Percentiles rank a stretch among this genome's conserved stretches.
Evolutionary conservation across 352 stramenopile genomes (phyloP).

Genomic region (Hyphochytrium catenoides): DNA sequence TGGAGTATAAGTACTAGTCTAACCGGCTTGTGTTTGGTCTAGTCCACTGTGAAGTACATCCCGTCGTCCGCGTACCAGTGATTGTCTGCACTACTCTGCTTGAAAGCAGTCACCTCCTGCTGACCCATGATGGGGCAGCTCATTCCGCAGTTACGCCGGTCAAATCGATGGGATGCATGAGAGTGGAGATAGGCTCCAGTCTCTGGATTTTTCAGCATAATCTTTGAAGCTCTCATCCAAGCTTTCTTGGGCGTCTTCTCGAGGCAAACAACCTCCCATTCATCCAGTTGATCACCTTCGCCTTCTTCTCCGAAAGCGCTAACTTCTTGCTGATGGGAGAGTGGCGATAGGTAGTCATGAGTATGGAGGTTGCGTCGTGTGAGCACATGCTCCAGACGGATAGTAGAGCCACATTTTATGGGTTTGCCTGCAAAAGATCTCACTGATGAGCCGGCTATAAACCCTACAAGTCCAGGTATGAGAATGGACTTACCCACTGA

Average conservation of each 20-base stretch:
- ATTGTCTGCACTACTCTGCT: conserved; percentile 20
- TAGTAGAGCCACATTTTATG: conserved; percentile 26
- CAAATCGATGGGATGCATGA: conserved; percentile 21
- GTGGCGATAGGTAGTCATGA: conserved; percentile 32
- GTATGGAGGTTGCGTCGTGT: conserved; percentile 52
- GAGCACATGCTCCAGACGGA: conserved; percentile 41
- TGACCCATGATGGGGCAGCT: conserved; percentile 61
- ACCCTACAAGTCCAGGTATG: too few species aligned
- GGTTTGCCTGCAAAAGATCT: conserved; percentile 20
- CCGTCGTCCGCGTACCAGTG: conserved; percentile 51
- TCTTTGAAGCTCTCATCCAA: conserved; percentile 28
- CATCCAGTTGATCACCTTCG: conserved; percentile 34
- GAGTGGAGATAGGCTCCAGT: conserved; percentile 28
- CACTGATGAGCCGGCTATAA: too few species aligned
- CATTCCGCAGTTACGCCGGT: conserved; percentile 44
- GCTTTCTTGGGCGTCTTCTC: conserved; percentile 41
- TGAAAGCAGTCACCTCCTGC: conserved; percentile 39
- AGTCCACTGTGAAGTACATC: conserved; percentile 37
- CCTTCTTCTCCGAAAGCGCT: conserved; percentile 48
- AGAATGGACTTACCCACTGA: too few species aligned
- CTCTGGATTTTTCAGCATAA: conserved; percentile 25
- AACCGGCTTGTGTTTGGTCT: not conserved
- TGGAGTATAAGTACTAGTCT: not conserved
- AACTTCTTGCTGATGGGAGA: conserved; percentile 33
- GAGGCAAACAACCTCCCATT: conserved; percentile 43